Evolutionary conservation across 352 stramenopile species (phyloP), one percentile per base, ranked within the genome.

Genomic region (Peronospora tabacina): DNA sequence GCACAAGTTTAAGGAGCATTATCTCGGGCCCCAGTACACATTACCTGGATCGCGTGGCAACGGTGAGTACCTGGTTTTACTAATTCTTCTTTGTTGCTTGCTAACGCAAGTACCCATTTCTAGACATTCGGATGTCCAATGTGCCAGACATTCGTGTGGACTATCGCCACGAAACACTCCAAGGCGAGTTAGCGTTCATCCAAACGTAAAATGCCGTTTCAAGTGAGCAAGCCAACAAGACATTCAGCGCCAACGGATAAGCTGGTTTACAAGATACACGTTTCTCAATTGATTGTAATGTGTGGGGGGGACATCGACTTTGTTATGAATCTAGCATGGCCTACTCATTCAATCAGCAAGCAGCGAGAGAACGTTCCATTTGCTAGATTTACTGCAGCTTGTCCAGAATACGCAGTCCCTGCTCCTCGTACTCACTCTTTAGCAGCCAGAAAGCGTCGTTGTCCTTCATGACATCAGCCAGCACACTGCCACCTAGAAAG

Each of bases 1-100:
- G 62, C 80, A 97, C 58, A 77, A 95, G 32, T 98, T 98, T 63
- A 99, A 99, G 78, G 58, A 91, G 51, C 89, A 98, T 69, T 99
- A 96, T 66, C 70, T 99, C 26, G 96, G 96, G 16, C 82, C 85
- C 36, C 79, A 95, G 61, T 98, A 98, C 61, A 67, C 68, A 17
- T 49, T 87, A 6, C 68, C 75, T 10, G 77, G 78, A 8, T 75
- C 81, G 3, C 66, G 78, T 8, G 81, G 81, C 64, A 92, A 92
- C 60, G 80, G 80, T 90, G 36, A 44, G 76, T 68, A 13, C 30
- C 12, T 32, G 0, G 2, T 43, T 50, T 35, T 34, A 12, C 7
- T 12, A 22, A 12, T 44, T 49, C 11, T 52, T 34, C 1, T 55
- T 1, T 56, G 7, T 33, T 44, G 12, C 9, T 49, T 45, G 28